Evolutionary conservation across 495 filamentous ascomycete genomes (phyloP).

Genomic region (Aspergillus avenaceus): DNA sequence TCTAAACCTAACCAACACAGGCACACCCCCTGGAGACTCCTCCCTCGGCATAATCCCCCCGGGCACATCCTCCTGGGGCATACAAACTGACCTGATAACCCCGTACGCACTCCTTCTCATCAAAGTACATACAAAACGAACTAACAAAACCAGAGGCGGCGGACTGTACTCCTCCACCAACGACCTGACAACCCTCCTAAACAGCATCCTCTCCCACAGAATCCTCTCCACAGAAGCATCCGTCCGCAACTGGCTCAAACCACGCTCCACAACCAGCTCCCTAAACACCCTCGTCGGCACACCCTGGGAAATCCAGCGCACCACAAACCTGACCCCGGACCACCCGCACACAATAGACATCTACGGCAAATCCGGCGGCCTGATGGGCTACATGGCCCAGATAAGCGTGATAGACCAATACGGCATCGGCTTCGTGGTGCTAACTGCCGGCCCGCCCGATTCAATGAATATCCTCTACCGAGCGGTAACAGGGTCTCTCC

Average conservation of each 20-base stretch:
- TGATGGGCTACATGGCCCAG: conserved; percentile 12
- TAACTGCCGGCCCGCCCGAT: conserved; percentile 10
- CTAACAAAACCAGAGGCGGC: conserved; percentile 5
- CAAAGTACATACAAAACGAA: not conserved
- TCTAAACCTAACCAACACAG: conserved; percentile 9
- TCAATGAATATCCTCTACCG: conserved; percentile 12
- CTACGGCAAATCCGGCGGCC: conserved; percentile 13
- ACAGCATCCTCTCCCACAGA: conserved; percentile 3
- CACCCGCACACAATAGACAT: conserved; percentile 13
- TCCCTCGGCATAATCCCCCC: conserved; percentile 7
- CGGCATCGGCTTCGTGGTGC: conserved; percentile 5
- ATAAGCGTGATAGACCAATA: conserved; percentile 13
- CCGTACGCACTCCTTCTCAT: conserved; percentile 6
- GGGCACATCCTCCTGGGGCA: conserved; percentile 6
- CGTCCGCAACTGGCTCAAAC: conserved; percentile 16
- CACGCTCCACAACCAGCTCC: conserved; percentile 10
- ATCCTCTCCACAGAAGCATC: conserved; percentile 1
- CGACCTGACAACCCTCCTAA: conserved; percentile 9
- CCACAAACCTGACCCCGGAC: conserved; percentile 6
- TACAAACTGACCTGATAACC: conserved; percentile 8
- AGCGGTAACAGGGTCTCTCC: conserved; percentile 4
- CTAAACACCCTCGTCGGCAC: conserved; percentile 7
- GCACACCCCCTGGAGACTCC: conserved; percentile 9
- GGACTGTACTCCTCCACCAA: conserved; percentile 11
- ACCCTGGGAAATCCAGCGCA: conserved; percentile 14